Evolutionary conservation across 257 asterid genomes (phyloP), one percentile per base, ranked within the genome.

Genomic region (Eustoma russellianum): DNA sequence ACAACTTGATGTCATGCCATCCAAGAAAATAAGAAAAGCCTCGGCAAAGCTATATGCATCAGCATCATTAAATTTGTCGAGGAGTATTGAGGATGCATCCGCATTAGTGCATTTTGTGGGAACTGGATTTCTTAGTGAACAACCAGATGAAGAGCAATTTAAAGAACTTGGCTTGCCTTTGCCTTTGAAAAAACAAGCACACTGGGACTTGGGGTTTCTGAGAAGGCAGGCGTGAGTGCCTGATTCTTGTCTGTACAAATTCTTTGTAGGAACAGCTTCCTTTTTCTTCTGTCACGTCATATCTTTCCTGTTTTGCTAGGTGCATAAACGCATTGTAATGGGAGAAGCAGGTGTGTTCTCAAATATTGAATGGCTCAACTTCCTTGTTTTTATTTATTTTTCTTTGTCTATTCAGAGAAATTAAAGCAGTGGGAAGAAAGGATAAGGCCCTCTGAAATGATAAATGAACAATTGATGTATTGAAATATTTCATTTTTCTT

Each of bases 61-160:
- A 17, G 56, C 89, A 1, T 83, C 97, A 52, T 63, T 92, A 57
- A 83, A 67, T 70, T 28, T 88, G 46, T 59, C 38, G 52, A 80
- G 71, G 69, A 83, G 79, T 50, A 77, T 92, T 5, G 95, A 85
- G 75, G 95, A 92, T 68, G 97, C 87, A 17, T 88, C 94, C 30
- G 93, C 99, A 0, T 59, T 79, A 46, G 61, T 77, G 33, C 97
- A 92, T 69, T 79, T 48, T 47, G 56, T 85, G 65, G 94, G 94
- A 65, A 88, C 99, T 43, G 79, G 75, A 5, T 67, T 92, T 45
- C 51, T 88, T 14, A 80, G 74, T 50, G 74, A 75, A 17, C 70
- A 74, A 50, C 94, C 97, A 1, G 90, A 92, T 57, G 94, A 88
- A 62, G 97, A 88, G 70, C 94, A 75, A 46, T 58, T 77, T 33